Evolutionary conservation across 225 moss, liverwort and hornwort species (phyloP).

Genomic region (Physcomitrellopsis africana): DNA sequence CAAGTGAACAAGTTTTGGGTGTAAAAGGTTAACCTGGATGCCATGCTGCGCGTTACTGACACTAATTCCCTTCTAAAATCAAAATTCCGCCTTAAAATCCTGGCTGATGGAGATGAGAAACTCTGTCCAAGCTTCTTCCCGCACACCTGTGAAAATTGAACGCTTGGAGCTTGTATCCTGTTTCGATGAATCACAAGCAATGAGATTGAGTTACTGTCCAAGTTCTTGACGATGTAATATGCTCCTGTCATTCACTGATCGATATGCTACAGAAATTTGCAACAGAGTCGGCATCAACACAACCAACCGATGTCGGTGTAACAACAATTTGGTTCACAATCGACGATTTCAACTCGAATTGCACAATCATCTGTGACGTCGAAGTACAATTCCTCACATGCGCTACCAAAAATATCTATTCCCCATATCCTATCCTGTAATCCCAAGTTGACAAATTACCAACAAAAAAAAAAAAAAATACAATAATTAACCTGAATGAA

Average conservation of each 20-base stretch:
- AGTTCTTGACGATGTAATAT: background rate
- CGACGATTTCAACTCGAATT: background rate
- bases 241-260: background rate
- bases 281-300: background rate
- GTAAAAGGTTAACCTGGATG: slow-evolving; percentile 30
- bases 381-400: background rate
- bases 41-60: slow-evolving; percentile 26
- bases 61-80: background rate
- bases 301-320: background rate
- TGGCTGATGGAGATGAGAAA: slow-evolving; percentile 17
- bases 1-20: background rate
- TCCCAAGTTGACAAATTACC: too few species aligned
- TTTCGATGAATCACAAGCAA: slow-evolving; percentile 12
- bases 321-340: background rate
- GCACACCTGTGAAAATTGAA: background rate
- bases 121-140: slow-evolving; percentile 17
- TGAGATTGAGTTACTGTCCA: background rate
- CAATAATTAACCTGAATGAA: background rate
- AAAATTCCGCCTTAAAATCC: slow-evolving; percentile 5
- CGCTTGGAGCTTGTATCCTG: slow-evolving; percentile 18
- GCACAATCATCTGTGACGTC: background rate
- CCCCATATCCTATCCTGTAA: background rate
- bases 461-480: background rate
- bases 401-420: background rate
- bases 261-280: background rate